Conservation (phyloP, 148 eudicot species). For the Fagopyrum homotropicum region DNA sequence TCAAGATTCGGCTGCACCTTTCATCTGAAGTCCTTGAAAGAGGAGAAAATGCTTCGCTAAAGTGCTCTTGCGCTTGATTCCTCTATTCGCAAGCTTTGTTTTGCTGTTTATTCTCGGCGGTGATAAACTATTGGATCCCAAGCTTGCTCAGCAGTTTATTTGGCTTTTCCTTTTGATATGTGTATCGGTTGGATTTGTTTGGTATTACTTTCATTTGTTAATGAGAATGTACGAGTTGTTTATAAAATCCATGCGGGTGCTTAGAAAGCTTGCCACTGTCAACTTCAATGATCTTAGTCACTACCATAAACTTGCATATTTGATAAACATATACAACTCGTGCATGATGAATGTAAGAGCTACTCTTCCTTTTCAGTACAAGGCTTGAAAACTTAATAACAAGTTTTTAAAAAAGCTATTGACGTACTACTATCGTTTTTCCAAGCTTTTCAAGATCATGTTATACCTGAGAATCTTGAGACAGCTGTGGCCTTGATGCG, state of each 20-base stretch:
- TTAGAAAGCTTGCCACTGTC: conserved; percentile 64
- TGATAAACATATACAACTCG: conserved; percentile 89
- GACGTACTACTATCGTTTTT: conserved; percentile 12
- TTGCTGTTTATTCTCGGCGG: conserved; percentile 21
- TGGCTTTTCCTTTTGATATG: not conserved
- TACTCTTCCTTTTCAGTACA: not conserved
- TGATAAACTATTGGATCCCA: conserved; percentile 37
- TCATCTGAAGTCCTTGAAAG: conserved; percentile 45
- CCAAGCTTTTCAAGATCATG: conserved; percentile 82
- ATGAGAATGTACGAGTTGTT: not conserved
- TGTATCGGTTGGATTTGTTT: conserved; percentile 1
- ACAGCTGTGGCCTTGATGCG: conserved; percentile 62
- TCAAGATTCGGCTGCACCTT: conserved; percentile 67
- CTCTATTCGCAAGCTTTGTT: conserved; percentile 43
- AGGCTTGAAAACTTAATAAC: not conserved
- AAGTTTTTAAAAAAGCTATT: not conserved
- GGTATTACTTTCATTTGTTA: conserved; percentile 10
- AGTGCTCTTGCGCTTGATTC: conserved; percentile 56
- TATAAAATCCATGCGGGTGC: conserved; percentile 49
- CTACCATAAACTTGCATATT: conserved; percentile 93
- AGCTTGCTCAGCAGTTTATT: conserved; percentile 52
- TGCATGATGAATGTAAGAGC: conserved; percentile 92
- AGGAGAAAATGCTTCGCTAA: conserved; percentile 62
- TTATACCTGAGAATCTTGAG: conserved; percentile 75
- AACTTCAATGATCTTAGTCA: conserved; percentile 72